Percentiles rank a stretch among this genome's conserved stretches.
These are phyloP conservation scores for Candida glaebosa DNA, from an alignment of 805 yeast species.

Conservation along the genomic window DNA sequence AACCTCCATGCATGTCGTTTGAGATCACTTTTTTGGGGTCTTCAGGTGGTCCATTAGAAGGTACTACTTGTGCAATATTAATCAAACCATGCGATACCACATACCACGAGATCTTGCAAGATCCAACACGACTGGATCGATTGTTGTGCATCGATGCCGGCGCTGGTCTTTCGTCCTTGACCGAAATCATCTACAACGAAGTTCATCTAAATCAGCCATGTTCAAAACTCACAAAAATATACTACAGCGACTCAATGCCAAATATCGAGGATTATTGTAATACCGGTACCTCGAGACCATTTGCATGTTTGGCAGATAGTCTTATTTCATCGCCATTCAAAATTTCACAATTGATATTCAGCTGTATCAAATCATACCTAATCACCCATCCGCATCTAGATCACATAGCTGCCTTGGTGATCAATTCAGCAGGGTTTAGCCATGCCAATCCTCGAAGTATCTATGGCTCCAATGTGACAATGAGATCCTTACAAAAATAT, in stretches of 20 bases:
- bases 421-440: constrained; percentile 63
- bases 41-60: constrained; percentile 82
- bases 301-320: constrained; percentile 12
- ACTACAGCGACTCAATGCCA: constrained; percentile 28
- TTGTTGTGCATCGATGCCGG: constrained; percentile 78
- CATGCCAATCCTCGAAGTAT: constrained; percentile 36
- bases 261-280: constrained; percentile 20
- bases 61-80: constrained; percentile 63
- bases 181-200: constrained; percentile 36
- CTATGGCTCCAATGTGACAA: constrained; percentile 52
- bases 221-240: constrained; percentile 16
- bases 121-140: constrained; percentile 21
- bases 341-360: constrained; percentile 19
- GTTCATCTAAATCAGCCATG: constrained; percentile 4
- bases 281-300: constrained; percentile 23
- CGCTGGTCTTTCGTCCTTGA: constrained; percentile 56
- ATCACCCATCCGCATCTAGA: constrained; percentile 86
- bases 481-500: constrained; percentile 47
- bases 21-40: constrained; percentile 71
- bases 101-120: constrained; percentile 34
- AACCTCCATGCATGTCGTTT: constrained; percentile 16
- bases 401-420: constrained; percentile 64
- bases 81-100: constrained; percentile 51
- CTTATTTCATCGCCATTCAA: constrained; percentile 21
- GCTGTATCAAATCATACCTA: constrained; percentile 41